Evolutionary conservation across 2,329 filamentous ascomycete genomes (phyloP).

Genomic region (Diaporthe sp.): DNA sequence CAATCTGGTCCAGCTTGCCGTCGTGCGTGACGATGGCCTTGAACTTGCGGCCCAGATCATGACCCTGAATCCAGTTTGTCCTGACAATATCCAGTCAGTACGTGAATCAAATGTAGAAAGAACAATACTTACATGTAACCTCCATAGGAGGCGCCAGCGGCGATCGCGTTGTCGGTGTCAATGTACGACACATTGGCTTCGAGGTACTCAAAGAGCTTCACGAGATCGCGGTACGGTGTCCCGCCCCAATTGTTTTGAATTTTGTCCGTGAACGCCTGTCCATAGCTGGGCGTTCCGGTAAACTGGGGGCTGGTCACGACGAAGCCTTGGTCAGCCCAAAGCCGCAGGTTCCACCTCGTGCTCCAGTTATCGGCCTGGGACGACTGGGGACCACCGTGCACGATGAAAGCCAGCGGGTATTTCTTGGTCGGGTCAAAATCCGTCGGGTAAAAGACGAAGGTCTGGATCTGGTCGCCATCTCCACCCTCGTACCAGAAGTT

Average conservation of each 20-base stretch:
- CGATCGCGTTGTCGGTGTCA: conserved; percentile 64
- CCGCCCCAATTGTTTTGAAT: conserved; percentile 65
- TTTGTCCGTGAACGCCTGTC: conserved; percentile 65
- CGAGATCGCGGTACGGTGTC: conserved; percentile 67
- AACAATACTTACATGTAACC: conserved; percentile 62
- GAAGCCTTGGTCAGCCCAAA: conserved; percentile 70
- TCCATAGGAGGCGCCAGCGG: conserved; percentile 66
- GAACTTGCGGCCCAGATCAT: conserved; percentile 67
- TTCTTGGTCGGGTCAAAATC: conserved; percentile 55
- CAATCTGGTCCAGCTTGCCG: conserved; percentile 52
- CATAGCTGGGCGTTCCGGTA: conserved; percentile 67
- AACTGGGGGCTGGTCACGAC: conserved; percentile 68
- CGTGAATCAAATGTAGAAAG: conserved; percentile 8
- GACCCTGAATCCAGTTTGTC: conserved; percentile 62
- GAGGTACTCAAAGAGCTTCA: conserved; percentile 66
- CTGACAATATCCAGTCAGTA: neutral
- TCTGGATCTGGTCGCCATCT: conserved; percentile 48
- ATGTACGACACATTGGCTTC: conserved; percentile 64
- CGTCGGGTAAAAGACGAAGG: conserved; percentile 51
- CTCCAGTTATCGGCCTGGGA: conserved; percentile 66
- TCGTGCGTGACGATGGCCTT: conserved; percentile 70
- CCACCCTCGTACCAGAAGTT: conserved; percentile 53
- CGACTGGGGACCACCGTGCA: conserved; percentile 67
- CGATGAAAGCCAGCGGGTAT: conserved; percentile 67
- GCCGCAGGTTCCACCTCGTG: conserved; percentile 66